These are phyloP conservation scores for Colletotrichum lini DNA, from an alignment of 2,329 filamentous ascomycete species.

Conservation along the genomic window DNA sequence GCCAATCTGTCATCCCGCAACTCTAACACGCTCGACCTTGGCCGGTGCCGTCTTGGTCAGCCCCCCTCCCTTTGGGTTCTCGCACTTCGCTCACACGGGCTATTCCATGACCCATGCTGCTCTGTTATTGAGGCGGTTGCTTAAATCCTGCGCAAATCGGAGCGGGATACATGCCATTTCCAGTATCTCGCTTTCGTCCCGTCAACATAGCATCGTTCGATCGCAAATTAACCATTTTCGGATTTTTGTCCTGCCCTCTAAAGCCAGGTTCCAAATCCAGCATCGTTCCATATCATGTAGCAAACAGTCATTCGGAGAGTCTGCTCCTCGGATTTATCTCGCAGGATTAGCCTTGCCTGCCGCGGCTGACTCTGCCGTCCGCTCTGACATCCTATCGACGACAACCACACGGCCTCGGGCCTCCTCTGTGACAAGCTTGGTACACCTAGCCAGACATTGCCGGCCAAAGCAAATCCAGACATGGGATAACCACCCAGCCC, in stretches of 20 bases:
- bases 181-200: constrained; percentile 24
- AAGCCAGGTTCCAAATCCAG: not conserved
- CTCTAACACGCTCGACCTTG: constrained; percentile 8
- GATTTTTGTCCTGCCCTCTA: not conserved
- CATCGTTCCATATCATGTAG: not conserved
- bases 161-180: not conserved
- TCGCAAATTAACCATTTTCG: no score
- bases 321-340: not conserved
- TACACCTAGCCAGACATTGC: constrained; percentile 24
- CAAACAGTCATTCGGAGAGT: not conserved
- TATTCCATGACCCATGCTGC: not conserved
- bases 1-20: constrained; percentile 33
- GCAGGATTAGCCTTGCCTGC: not conserved
- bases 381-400: constrained; percentile 18
- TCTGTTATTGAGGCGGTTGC: not conserved
- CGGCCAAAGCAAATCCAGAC: constrained; percentile 17
- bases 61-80: not conserved
- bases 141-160: constrained; percentile 2
- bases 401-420: constrained; percentile 13
- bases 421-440: constrained; percentile 37
- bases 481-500: constrained; percentile 18
- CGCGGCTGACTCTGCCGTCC: constrained; percentile 9
- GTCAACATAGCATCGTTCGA: not conserved
- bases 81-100: constrained; percentile 18
- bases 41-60: not conserved